Evolutionary conservation across 108 stramenopile genomes (phyloP).

Genomic region (Discostella stelligeroides): DNA sequence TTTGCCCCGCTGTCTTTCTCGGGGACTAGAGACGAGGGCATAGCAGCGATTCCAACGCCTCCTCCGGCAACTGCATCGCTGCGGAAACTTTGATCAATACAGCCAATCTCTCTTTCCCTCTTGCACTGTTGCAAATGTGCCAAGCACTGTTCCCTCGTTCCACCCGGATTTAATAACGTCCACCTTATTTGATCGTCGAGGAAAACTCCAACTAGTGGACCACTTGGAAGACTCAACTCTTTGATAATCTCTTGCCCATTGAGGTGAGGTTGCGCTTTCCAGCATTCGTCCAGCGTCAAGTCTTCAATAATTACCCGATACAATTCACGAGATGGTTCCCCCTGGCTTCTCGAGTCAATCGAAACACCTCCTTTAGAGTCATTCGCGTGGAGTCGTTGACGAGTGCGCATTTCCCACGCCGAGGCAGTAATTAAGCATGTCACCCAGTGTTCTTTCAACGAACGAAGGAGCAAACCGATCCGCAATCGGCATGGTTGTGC

Average conservation of each 20-base stretch:
- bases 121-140: constrained; percentile 58
- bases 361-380: neutral
- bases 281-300: constrained; percentile 72
- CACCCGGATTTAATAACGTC: constrained; percentile 78
- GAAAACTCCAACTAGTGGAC: constrained; percentile 69
- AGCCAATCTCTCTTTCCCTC: constrained; percentile 49
- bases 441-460: constrained; percentile 75
- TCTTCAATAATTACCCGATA: constrained; percentile 52
- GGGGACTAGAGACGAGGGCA: constrained; percentile 15
- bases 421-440: constrained; percentile 67
- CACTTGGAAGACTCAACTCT: constrained; percentile 56
- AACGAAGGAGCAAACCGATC: constrained; percentile 67
- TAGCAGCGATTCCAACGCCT: constrained; percentile 7
- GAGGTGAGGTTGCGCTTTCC: constrained; percentile 69
- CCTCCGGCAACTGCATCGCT: constrained; percentile 10
- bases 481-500: constrained; percentile 54
- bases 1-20: constrained; percentile 11
- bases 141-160: constrained; percentile 67
- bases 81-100: constrained; percentile 14
- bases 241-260: constrained; percentile 78
- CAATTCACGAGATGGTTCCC: constrained; percentile 42
- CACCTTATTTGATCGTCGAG: constrained; percentile 77
- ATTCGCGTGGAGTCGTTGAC: constrained; percentile 12
- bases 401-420: constrained; percentile 52
- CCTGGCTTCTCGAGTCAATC: neutral